Percentiles rank a stretch among this genome's conserved stretches.
Conservation (phyloP, 345 rosid species). For the Eucalyptus regnans region DNA sequence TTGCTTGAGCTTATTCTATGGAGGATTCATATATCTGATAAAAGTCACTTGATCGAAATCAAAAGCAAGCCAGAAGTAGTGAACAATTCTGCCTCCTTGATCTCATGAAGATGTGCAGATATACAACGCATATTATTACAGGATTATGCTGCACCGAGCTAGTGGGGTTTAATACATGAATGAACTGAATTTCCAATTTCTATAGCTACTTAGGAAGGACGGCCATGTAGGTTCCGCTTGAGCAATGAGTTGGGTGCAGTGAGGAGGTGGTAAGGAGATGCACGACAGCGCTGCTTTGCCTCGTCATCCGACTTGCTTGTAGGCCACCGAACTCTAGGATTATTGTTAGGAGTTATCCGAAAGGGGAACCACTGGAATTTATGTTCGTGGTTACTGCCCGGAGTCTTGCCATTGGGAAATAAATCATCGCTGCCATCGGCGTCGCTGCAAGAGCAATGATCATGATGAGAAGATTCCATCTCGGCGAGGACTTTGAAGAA, state of each 20-base stretch:
- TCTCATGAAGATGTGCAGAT: not conserved
- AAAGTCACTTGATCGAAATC: not conserved
- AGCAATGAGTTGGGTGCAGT: not conserved
- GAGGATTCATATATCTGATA: not conserved
- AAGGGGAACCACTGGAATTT: not conserved
- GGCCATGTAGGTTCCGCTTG: not conserved
- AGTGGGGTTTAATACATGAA: not conserved
- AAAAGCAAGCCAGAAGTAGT: not conserved
- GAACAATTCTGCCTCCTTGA: not conserved
- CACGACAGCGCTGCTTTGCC: not conserved
- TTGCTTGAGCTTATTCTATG: not conserved
- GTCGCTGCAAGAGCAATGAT: not conserved
- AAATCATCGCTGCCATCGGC: not conserved
- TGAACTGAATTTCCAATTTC: not conserved
- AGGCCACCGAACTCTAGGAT: not conserved
- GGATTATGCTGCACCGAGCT: not conserved
- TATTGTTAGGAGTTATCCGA: not conserved
- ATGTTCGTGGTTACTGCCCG: not conserved
- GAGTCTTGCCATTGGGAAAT: not conserved
- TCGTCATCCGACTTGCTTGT: not conserved
- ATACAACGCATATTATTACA: not conserved
- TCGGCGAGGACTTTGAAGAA: slow-evolving; percentile 46
- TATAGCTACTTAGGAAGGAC: not conserved
- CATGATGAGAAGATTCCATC: slow-evolving; percentile 12
- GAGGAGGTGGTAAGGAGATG: not conserved